Conservation (phyloP, 2,329 filamentous ascomycete genomes). For the Apiospora rasikravindrae region DNA sequence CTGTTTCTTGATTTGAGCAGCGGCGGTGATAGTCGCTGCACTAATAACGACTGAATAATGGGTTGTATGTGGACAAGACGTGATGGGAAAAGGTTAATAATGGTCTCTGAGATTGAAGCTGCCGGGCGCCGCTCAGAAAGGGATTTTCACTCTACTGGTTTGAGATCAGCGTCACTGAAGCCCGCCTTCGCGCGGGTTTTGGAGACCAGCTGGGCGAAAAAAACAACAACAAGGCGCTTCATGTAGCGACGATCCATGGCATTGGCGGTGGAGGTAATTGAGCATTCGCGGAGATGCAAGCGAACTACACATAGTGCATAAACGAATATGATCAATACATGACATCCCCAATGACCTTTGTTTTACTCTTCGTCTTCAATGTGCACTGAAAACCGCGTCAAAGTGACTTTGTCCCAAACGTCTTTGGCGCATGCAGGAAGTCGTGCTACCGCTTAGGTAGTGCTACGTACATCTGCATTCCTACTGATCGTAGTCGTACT, state of each 20-base stretch:
- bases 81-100: background rate
- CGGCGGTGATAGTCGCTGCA: background rate
- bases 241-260: background rate
- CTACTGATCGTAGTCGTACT: background rate
- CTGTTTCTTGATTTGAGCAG: background rate
- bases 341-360: background rate
- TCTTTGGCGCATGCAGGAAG: background rate
- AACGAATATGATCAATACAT: slow-evolving; percentile 11
- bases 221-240: background rate
- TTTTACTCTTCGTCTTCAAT: background rate
- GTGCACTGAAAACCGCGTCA: background rate
- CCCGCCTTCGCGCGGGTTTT: background rate
- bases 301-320: slow-evolving; percentile 19
- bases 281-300: background rate
- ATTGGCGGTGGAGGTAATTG: slow-evolving; percentile 1
- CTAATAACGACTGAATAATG: slow-evolving; percentile 13
- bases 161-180: background rate
- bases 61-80: background rate
- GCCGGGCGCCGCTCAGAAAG: background rate
- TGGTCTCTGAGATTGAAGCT: background rate
- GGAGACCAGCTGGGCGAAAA: background rate
- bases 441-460: background rate
- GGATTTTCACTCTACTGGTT: background rate
- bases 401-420: background rate
- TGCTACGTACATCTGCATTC: background rate